Conservation (phyloP, 1,284 basidiomycete species). For the Tausonia pullulans region DNA sequence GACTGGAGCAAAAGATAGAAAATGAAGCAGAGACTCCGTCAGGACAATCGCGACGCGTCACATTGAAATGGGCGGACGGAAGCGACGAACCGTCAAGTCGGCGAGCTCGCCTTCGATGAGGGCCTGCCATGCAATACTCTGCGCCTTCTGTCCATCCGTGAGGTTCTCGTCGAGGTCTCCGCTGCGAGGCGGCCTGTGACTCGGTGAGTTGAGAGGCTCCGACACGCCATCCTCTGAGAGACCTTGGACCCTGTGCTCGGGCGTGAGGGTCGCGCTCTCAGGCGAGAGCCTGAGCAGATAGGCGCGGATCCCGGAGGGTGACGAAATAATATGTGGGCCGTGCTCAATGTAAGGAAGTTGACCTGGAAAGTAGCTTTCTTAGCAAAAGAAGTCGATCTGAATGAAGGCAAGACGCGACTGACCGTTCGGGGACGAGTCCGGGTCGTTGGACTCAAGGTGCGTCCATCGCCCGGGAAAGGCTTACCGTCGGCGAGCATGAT, state of each 20-base stretch:
- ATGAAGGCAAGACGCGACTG: not conserved
- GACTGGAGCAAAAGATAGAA: slow-evolving; percentile 22
- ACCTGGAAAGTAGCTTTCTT: not conserved
- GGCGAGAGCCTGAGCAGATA: slow-evolving; percentile 11
- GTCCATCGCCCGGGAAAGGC: slow-evolving; percentile 12
- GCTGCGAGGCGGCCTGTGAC: too few species aligned
- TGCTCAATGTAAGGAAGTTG: slow-evolving; percentile 15
- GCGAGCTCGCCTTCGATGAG: slow-evolving; percentile 29
- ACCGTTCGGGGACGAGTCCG: slow-evolving; percentile 16
- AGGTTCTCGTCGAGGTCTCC: slow-evolving; percentile 24
- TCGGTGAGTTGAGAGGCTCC: not conserved
- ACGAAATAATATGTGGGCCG: slow-evolving; percentile 7
- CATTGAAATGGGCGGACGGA: not conserved
- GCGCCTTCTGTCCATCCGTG: slow-evolving; percentile 21
- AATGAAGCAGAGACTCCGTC: not conserved
- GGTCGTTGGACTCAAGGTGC: slow-evolving; percentile 10
- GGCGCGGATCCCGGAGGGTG: not conserved
- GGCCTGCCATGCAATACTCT: slow-evolving; percentile 26
- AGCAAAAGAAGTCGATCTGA: not conserved
- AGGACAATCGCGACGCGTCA: not conserved
- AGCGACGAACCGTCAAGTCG: slow-evolving; percentile 28
- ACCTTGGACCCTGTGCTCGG: not conserved
- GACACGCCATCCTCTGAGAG: too few species aligned
- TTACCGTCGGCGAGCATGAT: not conserved
- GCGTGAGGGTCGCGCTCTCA: not conserved